phyloP scores from a whole-genome alignment of 1,139 yeast genomes.

The Candida sanyaensis region DNA sequence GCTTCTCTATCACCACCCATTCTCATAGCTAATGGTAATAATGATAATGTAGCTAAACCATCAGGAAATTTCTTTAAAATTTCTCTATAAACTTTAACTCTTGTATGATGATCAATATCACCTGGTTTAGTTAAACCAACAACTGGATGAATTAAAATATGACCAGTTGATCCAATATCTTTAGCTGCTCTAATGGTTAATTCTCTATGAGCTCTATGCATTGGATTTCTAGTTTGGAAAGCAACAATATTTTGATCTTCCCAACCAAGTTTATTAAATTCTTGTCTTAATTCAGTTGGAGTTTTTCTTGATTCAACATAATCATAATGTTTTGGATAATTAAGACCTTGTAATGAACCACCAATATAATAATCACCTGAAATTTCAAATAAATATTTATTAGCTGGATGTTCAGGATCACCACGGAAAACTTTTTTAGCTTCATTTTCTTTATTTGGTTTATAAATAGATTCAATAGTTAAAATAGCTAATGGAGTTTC shows the following conservation, averaged over 20 bases:
- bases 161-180: conserved; percentile 50
- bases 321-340: conserved; percentile 86
- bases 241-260: conserved; percentile 76
- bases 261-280: conserved; percentile 83
- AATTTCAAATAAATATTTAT: conserved; percentile 66
- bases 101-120: conserved; percentile 95
- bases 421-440: conserved; percentile 91
- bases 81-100: conserved; percentile 93
- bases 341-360: conserved; percentile 82
- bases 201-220: conserved; percentile 98
- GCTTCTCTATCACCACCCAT: conserved; percentile 99
- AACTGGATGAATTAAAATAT: conserved; percentile 91
- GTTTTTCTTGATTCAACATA: conserved; percentile 86
- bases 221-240: conserved; percentile 97
- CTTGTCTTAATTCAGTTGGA: conserved; percentile 86
- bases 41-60: conserved; percentile 87
- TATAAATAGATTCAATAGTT: conserved; percentile 75
- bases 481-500: conserved; percentile 79
- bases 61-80: conserved; percentile 89
- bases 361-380: conserved; percentile 89
- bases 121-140: conserved; percentile 98
- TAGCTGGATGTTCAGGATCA: conserved; percentile 96
- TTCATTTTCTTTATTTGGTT: conserved; percentile 77
- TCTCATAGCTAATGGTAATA: conserved; percentile 95
- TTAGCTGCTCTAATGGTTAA: conserved; percentile 91